Conservation (phyloP, 345 rosid genomes). For the Brassica carinata region DNA sequence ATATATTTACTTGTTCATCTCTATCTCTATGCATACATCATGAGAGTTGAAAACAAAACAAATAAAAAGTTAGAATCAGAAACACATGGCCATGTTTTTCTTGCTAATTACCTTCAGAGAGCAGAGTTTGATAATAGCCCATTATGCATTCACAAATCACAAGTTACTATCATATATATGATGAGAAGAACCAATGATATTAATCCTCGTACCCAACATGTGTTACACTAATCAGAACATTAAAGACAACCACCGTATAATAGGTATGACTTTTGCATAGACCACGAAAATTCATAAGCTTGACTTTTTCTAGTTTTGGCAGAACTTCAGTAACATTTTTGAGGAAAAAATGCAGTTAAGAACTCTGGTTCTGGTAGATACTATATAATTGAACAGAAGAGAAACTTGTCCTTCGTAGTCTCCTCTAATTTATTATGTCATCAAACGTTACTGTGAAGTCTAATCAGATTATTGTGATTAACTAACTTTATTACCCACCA, state of each 20-base stretch:
- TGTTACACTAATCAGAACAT: conserved; percentile 31
- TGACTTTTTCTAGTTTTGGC: conserved; percentile 32
- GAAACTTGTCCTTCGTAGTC: neutral
- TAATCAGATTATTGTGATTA: conserved; percentile 3
- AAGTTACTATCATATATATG: neutral
- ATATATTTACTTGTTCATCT: conserved; percentile 27
- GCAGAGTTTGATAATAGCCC: neutral
- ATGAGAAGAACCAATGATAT: conserved; percentile 20
- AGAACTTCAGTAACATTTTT: conserved; percentile 10
- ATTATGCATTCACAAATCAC: neutral
- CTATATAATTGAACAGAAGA: neutral
- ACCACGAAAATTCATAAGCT: conserved; percentile 22
- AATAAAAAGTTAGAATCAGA: neutral
- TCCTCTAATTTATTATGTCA: neutral
- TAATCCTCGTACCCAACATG: conserved; percentile 44
- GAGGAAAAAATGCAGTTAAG: conserved; percentile 13
- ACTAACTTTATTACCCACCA: neutral
- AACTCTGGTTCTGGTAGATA: conserved; percentile 1
- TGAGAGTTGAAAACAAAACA: neutral
- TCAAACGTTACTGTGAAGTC: neutral
- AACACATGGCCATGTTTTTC: conserved; percentile 5
- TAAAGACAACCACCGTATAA: conserved; percentile 21
- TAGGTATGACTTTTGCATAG: conserved; percentile 29
- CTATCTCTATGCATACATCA: neutral
- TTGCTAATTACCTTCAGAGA: conserved; percentile 12